Base-by-base conservation (phyloP, 1,284 basidiomycete genomes). In the Puccinia horiana region DNA sequence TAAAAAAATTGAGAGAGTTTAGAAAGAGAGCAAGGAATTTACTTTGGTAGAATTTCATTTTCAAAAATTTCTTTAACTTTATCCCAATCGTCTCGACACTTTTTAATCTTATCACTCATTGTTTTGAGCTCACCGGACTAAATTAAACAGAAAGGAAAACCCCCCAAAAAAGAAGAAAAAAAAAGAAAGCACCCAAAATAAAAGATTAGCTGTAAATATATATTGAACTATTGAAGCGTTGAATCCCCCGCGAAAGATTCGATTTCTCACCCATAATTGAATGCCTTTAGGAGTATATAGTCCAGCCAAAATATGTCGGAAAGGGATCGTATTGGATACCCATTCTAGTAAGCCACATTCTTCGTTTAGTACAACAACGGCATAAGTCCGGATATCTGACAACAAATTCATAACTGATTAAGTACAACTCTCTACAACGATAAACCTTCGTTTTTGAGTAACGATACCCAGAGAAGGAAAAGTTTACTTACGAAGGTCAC, bases 311-410 rank as follows among this genome's bases (percentile, higher is more conserved):
- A 98, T 91, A 6, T 91, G 90, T 47, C 97, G 92, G 58, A 98
- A 88, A 1, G 95, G 93, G 42, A 92, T 90, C 0, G 96, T 98
- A 86, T 99, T 93, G 0, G 93, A 93, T 18, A 99, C 97, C 97
- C 97, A 99, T 91, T 99, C 95, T 83, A 99, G 94, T 83, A 99
- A 91, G 0, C 97, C 97, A 85, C 96, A 98, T 85, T 97, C 94
- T 85, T 99, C 96, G 86, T 98, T 98, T 82, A 99, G 89, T 1
- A 96, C 95, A 29, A 98, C 93, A 26, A 99, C 95, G 11, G 95
- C 94, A 85, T 99, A 99, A 2, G 96, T 98, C 42, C 96, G 91
- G 83, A 98, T 94, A 86, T 93, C 96, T 98, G 83, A 76, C 76
- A 26, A 83, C 58, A n/a, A 63, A 47, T 32, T 32, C 5, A 74